phyloP scores from a whole-genome alignment of 1,284 basidiomycete species.

The Acaromyces ingoldii region DNA sequence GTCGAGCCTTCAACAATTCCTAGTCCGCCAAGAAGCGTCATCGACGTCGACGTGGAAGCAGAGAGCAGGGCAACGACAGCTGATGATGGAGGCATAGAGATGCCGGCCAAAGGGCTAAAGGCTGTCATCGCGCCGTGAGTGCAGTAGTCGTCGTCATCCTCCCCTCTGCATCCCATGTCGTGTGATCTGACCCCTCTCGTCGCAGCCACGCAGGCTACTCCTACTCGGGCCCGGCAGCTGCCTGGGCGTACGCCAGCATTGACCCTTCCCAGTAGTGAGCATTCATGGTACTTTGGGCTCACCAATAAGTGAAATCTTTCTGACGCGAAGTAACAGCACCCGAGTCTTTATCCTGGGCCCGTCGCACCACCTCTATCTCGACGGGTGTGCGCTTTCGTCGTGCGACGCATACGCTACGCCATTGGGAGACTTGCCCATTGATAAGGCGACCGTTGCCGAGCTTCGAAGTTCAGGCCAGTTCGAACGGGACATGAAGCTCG shows the following conservation, averaged over 20 bases:
- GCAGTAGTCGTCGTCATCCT: constrained; percentile 9
- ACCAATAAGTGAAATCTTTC: neutral
- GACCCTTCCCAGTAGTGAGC: constrained; percentile 73
- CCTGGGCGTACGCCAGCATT: constrained; percentile 90
- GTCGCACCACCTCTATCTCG: constrained; percentile 84
- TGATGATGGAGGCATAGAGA: constrained; percentile 50
- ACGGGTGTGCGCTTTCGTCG: constrained; percentile 75
- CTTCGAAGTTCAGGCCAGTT: constrained; percentile 69
- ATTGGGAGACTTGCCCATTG: constrained; percentile 73
- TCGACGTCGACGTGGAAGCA: neutral
- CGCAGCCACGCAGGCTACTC: constrained; percentile 88
- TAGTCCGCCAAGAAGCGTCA: neutral
- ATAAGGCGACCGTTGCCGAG: constrained; percentile 65
- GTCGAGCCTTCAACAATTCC: neutral
- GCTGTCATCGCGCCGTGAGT: constrained; percentile 92
- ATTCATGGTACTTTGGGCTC: neutral
- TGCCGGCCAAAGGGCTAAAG: constrained; percentile 72
- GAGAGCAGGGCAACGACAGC: constrained; percentile 11
- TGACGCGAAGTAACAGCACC: constrained; percentile 58
- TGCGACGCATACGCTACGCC: constrained; percentile 79
- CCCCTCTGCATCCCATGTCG: neutral
- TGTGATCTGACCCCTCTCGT: neutral
- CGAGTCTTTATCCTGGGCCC: constrained; percentile 92
- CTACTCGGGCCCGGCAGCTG: constrained; percentile 88
- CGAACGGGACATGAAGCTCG: constrained; percentile 59